A percentile compares a stretch with the other conserved stretches of the same genome.
Evolutionary conservation across 768 basidiomycete genomes (phyloP).

Genomic region (Hydnum rufescens): DNA sequence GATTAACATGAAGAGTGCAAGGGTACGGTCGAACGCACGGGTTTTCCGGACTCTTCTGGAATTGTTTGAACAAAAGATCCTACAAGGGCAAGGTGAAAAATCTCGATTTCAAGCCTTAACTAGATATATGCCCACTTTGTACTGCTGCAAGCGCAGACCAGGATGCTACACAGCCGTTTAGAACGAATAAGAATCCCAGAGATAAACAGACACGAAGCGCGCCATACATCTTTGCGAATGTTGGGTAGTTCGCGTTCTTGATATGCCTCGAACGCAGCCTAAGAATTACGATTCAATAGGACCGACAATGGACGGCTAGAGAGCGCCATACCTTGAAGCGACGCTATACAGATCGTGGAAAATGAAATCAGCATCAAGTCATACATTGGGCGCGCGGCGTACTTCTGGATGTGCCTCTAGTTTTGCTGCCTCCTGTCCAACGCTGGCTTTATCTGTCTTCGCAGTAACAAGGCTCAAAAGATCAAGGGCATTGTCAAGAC

Average conservation of each 20-base stretch:
- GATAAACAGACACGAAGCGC: neutral
- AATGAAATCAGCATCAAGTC: conserved; percentile 2
- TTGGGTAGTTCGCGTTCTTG: conserved; percentile 70
- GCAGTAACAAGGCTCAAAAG: conserved; percentile 74
- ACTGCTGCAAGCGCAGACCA: conserved; percentile 78
- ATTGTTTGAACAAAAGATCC: conserved; percentile 81
- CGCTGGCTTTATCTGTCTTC: conserved; percentile 81
- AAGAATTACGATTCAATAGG: neutral
- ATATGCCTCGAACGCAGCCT: conserved; percentile 84
- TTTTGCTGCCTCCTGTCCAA: conserved; percentile 69
- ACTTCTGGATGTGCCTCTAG: conserved; percentile 90
- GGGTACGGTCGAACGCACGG: conserved; percentile 36
- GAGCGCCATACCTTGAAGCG: conserved; percentile 8
- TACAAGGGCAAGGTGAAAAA: conserved; percentile 20
- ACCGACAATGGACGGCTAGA: neutral
- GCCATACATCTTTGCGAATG: conserved; percentile 46
- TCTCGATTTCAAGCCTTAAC: too few relatives aligned
- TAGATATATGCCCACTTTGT: conserved; percentile 51
- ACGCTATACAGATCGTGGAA: conserved; percentile 4
- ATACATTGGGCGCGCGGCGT: conserved; percentile 13
- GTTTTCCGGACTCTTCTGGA: conserved; percentile 92
- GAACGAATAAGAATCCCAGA: conserved; percentile 9
- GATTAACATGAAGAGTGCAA: conserved; percentile 1
- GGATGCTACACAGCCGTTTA: conserved; percentile 51
- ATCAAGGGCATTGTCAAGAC: conserved; percentile 81